Evolutionary conservation across 352 stramenopile genomes (phyloP).

Genomic region (Aphanomyces astaci): DNA sequence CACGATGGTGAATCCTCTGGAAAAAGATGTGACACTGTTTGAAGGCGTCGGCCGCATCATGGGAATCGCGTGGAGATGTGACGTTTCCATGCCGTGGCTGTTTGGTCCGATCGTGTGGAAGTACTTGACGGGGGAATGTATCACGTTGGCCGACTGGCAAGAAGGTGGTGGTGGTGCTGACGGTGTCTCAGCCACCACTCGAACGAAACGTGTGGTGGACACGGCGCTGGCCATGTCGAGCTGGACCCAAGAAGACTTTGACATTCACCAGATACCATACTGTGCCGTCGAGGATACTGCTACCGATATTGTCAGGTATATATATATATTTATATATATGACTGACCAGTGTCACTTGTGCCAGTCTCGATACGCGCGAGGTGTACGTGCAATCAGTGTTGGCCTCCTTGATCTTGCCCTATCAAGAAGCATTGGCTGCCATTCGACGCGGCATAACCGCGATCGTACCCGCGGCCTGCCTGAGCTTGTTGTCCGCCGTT

Average conservation of each 20-base stretch:
- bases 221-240: constrained; percentile 3
- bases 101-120: constrained; percentile 13
- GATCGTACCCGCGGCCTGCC: constrained; percentile 2
- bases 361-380: not conserved
- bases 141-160: constrained; percentile 1
- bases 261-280: not conserved
- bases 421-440: not conserved
- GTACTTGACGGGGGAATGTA: not conserved
- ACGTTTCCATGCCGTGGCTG: constrained; percentile 33
- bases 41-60: constrained; percentile 50
- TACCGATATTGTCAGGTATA: not conserved
- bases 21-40: constrained; percentile 43
- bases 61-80: constrained; percentile 51
- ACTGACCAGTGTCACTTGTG: not conserved
- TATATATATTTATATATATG: not conserved
- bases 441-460: not conserved
- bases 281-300: too few species aligned
- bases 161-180: too few species aligned
- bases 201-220: too few species aligned
- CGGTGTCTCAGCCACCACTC: too few species aligned
- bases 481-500: not conserved
- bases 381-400: not conserved
- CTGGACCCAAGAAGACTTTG: constrained; percentile 12
- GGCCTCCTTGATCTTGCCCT: not conserved
- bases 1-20: constrained; percentile 17